These are phyloP conservation scores for Trichoderma endophyticum DNA, from an alignment of 2,329 filamentous ascomycete species.

Conservation along the genomic window DNA sequence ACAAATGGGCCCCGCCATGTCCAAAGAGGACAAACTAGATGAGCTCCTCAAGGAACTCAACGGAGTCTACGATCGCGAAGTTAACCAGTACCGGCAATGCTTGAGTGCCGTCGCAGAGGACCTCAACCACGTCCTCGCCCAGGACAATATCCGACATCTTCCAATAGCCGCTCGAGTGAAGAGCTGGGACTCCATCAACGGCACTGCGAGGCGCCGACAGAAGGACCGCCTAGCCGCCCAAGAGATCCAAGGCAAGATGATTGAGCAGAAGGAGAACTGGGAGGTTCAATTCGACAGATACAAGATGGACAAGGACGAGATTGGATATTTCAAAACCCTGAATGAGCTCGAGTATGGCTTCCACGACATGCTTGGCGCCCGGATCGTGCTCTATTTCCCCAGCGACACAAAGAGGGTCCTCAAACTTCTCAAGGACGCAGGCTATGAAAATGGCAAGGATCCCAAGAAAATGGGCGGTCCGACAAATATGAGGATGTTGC, in stretches of 20 bases:
- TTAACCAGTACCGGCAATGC: background rate
- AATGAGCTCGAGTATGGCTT: background rate
- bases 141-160: background rate
- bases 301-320: background rate
- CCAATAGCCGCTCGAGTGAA: background rate
- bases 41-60: background rate
- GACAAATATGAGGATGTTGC: background rate
- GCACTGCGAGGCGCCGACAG: background rate
- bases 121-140: background rate
- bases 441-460: background rate
- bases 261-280: background rate
- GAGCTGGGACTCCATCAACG: background rate
- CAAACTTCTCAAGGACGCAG: background rate
- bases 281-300: background rate
- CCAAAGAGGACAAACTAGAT: background rate
- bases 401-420: background rate
- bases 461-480: background rate
- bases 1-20: background rate
- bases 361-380: background rate
- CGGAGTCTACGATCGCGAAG: background rate
- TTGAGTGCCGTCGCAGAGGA: background rate
- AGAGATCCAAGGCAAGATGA: background rate
- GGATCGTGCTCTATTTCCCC: background rate
- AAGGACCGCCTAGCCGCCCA: background rate
- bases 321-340: background rate